Conservation (phyloP, 2,329 filamentous ascomycete genomes). For the Pseudocercospora fijiensis region DNA sequence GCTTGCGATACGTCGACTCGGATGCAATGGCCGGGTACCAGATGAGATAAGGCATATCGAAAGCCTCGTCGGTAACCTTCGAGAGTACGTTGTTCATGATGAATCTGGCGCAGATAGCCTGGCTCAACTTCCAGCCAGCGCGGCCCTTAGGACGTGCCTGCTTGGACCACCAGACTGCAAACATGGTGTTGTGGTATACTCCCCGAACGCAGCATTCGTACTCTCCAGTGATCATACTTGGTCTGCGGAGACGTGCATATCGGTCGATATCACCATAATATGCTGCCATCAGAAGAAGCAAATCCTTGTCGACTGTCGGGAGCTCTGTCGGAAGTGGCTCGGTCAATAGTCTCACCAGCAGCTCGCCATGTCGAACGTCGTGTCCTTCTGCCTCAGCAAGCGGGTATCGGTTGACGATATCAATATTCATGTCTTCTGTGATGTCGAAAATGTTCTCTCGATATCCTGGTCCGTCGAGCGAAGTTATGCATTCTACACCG, state of each 20-base stretch:
- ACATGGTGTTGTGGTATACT: conserved; percentile 43
- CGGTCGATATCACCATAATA: conserved; percentile 45
- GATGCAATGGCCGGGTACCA: conserved; percentile 26
- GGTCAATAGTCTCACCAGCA: conserved; percentile 27
- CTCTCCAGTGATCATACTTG: conserved; percentile 32
- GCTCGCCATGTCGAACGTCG: conserved; percentile 13
- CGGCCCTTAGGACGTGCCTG: background rate
- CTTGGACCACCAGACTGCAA: conserved; percentile 40
- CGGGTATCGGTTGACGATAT: background rate
- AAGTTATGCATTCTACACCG: too few relatives aligned
- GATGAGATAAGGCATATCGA: conserved; percentile 22
- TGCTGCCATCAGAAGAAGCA: conserved; percentile 42
- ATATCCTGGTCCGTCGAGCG: conserved; percentile 1
- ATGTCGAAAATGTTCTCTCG: conserved; percentile 33
- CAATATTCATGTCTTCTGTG: conserved; percentile 35
- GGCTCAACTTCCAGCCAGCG: background rate
- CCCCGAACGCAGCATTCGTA: conserved; percentile 36
- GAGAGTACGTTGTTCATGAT: conserved; percentile 39
- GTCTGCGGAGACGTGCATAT: conserved; percentile 40
- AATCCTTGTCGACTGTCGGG: conserved; percentile 41
- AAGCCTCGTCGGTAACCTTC: conserved; percentile 3
- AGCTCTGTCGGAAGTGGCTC: conserved; percentile 41
- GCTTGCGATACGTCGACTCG: conserved; percentile 16
- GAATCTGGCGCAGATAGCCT: conserved; percentile 33
- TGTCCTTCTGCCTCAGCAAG: background rate